Base-by-base conservation (phyloP, 2,329 filamentous ascomycete genomes). In the Escovopsis sp. region DNA sequence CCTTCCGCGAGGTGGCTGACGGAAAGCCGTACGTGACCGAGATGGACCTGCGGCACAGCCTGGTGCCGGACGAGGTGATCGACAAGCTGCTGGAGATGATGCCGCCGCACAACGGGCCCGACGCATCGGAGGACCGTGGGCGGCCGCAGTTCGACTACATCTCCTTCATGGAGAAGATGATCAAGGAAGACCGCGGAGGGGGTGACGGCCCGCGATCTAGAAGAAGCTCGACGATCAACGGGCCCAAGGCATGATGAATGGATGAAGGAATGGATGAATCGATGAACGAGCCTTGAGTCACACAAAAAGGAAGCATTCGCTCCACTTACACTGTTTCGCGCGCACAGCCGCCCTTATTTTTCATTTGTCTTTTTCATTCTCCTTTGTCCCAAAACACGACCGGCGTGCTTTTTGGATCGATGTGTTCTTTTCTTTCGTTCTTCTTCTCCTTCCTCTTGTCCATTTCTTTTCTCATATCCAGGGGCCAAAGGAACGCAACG, bases 11-110 rank as follows among this genome's bases (percentile, higher is more conserved):
- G 60, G 90, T 98, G 31, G 90, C 90, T 14, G 90, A 98, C 62
- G 90, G 90, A 45, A 98, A 98, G 67, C 87, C 88, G 10, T 98
- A 98, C 56, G 90, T 98, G 28, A 98, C 90, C 5, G 90, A 98
- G 61, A 81, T 98, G 65, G 90, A 98, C 56, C 71, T 98, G 39
- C 75, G 88, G 40, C 90, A 98, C 58, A 90, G 81, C 29, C 72
- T 98, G 27, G 92, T 98, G 27, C 90, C 90, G 0, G 90, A 98
- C 52, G 88, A 96, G 52, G 81, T 98, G 43, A 94, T 98, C 51
- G 87, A 94, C 42, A 83, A 94, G 56, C 68, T 98, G 33, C 68
- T 90, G 35, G 72, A 82, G 49, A 83, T 84, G 35, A 93, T 98
- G 70, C 90, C 90, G 1, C 53, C 63, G 35, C 87, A 94, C 55